Evolutionary conservation across 768 basidiomycete genomes (phyloP).

Genomic region (Pleurotus eryngii): DNA sequence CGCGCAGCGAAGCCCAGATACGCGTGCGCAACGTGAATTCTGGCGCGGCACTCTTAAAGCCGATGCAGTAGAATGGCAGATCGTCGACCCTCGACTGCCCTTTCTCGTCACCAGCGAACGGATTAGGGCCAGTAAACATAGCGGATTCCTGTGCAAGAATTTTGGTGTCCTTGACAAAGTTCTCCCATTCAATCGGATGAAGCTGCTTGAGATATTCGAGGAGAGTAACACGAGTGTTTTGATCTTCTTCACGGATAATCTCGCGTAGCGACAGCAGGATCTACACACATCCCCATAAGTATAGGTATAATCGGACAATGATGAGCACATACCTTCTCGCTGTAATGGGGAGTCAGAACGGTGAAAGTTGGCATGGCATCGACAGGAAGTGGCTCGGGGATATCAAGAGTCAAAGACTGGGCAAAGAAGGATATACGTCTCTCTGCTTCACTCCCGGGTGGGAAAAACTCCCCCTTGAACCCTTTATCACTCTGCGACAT

Average conservation of each 20-base stretch:
- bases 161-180: conserved; percentile 99
- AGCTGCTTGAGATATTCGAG: conserved; percentile 98
- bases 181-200: conserved; percentile 98
- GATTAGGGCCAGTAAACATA: conserved; percentile 75
- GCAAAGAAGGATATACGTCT: conserved; percentile 99
- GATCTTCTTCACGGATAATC: conserved; percentile 98
- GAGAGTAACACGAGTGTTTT: conserved; percentile 94
- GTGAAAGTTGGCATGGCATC: conserved; percentile 99
- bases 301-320: no score
- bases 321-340: conserved; percentile 72
- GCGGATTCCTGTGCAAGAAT: conserved; percentile 96
- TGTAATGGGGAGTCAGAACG: conserved; percentile 96
- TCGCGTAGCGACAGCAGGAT: conserved; percentile 94
- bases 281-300: conserved; percentile 28
- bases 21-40: conserved; percentile 98
- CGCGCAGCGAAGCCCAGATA: conserved; percentile 98
- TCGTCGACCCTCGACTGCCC: conserved; percentile 82
- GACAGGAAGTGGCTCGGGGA: conserved; percentile 91
- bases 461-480: conserved; percentile 85
- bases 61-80: conserved; percentile 96
- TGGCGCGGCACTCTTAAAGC: conserved; percentile 97
- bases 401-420: conserved; percentile 92
- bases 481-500: conserved; percentile 91
- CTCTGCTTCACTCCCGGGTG: conserved; percentile 90
- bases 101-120: conserved; percentile 74